Percentiles rank a stretch among this genome's conserved stretches.
Evolutionary conservation across 768 basidiomycete genomes (phyloP).

Genomic region (Phaeotremella fagi): DNA sequence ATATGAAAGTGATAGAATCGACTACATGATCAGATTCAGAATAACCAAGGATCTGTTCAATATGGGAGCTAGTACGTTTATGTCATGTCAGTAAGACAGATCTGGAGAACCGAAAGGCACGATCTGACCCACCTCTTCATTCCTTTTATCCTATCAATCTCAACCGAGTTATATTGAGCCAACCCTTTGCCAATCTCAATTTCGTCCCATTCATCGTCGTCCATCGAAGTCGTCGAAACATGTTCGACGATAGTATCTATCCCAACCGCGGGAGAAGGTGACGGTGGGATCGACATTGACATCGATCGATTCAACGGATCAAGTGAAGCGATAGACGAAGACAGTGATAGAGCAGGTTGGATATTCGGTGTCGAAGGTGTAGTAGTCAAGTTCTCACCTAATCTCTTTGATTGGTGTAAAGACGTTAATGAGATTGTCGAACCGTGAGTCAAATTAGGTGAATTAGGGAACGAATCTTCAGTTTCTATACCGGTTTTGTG

Average conservation of each 20-base stretch:
- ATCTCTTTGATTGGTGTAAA: background rate
- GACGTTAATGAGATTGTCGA: background rate
- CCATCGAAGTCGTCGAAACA: background rate
- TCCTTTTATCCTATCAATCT: slow-evolving; percentile 82
- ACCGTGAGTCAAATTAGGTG: background rate
- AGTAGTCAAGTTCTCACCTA: slow-evolving; percentile 36
- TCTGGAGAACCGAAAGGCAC: slow-evolving; percentile 5
- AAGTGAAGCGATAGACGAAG: slow-evolving; percentile 54
- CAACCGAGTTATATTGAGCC: slow-evolving; percentile 91
- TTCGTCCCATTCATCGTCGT: slow-evolving; percentile 62
- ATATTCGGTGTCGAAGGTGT: slow-evolving; percentile 57
- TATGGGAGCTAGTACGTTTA: slow-evolving; percentile 60
- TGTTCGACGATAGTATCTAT: background rate
- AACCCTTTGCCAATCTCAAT: slow-evolving; percentile 89
- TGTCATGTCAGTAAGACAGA: background rate
- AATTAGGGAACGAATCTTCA: background rate
- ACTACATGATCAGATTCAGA: slow-evolving; percentile 96
- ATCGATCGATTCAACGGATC: slow-evolving; percentile 52
- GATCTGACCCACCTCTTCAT: slow-evolving; percentile 69
- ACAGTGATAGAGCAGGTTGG: slow-evolving; percentile 51
- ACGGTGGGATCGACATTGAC: too few relatives aligned
- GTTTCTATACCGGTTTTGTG: too few relatives aligned
- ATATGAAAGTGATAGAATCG: slow-evolving; percentile 76
- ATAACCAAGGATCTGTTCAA: slow-evolving; percentile 78
- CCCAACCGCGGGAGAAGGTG: slow-evolving; percentile 36